A percentile compares a stretch with the other conserved stretches of the same genome.
phyloP scores from a whole-genome alignment of 176 grass and related monocot species.

The Dendrocalamus sinicus region DNA sequence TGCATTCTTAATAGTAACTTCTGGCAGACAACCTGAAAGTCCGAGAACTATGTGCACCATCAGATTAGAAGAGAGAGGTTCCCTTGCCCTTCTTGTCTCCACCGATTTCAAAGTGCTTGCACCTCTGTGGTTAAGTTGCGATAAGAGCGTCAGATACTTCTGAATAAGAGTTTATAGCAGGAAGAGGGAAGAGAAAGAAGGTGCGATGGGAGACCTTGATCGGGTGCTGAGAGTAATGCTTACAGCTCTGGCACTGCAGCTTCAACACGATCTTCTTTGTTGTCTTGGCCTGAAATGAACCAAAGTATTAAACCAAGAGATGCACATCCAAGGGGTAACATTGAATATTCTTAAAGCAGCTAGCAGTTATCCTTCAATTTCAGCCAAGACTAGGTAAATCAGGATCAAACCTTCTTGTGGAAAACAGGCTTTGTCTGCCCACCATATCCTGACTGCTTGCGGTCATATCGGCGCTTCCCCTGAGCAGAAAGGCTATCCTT shows the following conservation, averaged over 20 bases:
- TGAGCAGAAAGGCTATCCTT: slow-evolving; percentile 84
- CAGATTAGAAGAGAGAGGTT: slow-evolving; percentile 58
- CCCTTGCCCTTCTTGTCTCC: slow-evolving; percentile 75
- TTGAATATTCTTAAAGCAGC: too few species aligned
- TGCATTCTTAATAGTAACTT: slow-evolving; percentile 5
- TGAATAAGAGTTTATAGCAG: not conserved
- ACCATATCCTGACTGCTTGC: slow-evolving; percentile 91
- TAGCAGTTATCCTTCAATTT: too few species aligned
- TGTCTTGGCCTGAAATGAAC: too few species aligned
- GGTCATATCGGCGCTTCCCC: slow-evolving; percentile 73
- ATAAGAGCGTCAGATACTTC: not conserved
- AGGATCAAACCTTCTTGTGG: slow-evolving; percentile 79
- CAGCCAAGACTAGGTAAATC: too few species aligned
- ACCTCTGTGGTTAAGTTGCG: slow-evolving; percentile 42
- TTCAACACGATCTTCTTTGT: too few species aligned
- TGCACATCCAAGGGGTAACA: too few species aligned
- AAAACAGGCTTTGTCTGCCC: slow-evolving; percentile 95
- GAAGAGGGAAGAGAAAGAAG: not conserved
- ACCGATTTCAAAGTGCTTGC: slow-evolving; percentile 72
- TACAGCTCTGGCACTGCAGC: too few species aligned
- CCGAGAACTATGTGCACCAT: not conserved
- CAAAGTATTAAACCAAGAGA: too few species aligned
- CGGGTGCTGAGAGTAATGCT: too few species aligned
- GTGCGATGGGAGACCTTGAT: too few species aligned
- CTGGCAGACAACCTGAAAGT: not conserved